Evolutionary conservation across 768 basidiomycete species (phyloP), one percentile per base, ranked within the genome.

Genomic region (Lenzites betulinus): DNA sequence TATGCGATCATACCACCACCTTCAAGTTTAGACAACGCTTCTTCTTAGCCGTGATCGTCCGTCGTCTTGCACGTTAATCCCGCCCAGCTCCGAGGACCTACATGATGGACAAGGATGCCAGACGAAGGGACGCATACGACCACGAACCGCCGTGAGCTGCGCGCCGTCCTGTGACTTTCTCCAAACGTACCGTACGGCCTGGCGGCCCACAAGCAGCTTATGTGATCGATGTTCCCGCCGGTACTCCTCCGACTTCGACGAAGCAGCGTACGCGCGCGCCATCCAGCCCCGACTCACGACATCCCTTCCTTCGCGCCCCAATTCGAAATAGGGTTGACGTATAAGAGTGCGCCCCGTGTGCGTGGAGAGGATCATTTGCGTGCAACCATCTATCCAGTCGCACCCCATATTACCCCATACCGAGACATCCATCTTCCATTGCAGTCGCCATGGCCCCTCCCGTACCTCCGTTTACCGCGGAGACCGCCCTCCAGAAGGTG

Each of bases 401-500:
- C n/a, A n/a, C n/a, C n/a, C n/a, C n/a, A n/a, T n/a, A n/a, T n/a
- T n/a, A n/a, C n/a, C 22, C 46, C 11, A 8, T 11, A 9, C 25
- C 25, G 23, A 47, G 11, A 6, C 20, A 28, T 13, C 25, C 20
- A 22, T 25, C 13, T 6, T 28, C 23, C 46, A 47, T n/a, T 16
- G 33, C 30, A 35, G 8, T n/a, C 30, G n/a, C 33, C 22, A 58
- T 58, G 56, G 51, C 54, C 18, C 54, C 60, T 23, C 58, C 58
- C 48, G 48, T 59, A 1, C 74, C 71, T 23, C 71, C 71, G 3
- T 73, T 74, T 69, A 75, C 73, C 15, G 65, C 58, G 12, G 71
- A 73, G 69, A 71, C 70, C 1, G 74, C 75, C 4, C 50, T 61
- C 16, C 63, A 72, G 60, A 83, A 83, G 69, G 82, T 84, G 62